Evolutionary conservation across 1,139 yeast species (phyloP).

Genomic region (Lodderomyces jiufengensis): DNA sequence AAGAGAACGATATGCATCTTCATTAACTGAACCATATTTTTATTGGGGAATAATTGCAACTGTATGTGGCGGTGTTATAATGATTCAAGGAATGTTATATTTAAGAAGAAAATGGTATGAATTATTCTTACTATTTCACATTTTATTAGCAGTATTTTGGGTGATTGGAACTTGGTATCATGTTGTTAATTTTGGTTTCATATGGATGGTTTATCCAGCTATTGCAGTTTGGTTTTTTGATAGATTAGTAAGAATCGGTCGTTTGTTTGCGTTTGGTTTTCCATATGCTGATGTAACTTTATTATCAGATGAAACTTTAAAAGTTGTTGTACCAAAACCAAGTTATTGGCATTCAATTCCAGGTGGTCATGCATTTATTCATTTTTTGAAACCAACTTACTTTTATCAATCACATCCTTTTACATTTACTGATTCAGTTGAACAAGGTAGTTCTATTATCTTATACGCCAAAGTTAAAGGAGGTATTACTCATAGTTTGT

Average conservation of each 20-base stretch:
- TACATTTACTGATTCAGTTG: conserved; percentile 27
- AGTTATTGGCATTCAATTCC: conserved; percentile 39
- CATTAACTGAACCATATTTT: no score
- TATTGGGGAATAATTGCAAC: conserved; percentile 33
- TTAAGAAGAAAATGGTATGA: conserved; percentile 46
- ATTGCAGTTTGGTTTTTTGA: conserved; percentile 45
- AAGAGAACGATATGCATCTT: no score
- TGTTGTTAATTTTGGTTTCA: conserved; percentile 37
- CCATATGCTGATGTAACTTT: conserved; percentile 34
- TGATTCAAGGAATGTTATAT: conserved; percentile 34
- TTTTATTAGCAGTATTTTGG: conserved; percentile 38
- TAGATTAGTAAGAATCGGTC: conserved; percentile 32
- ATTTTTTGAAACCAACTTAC: conserved; percentile 34
- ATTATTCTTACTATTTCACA: conserved; percentile 37
- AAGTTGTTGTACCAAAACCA: conserved; percentile 40
- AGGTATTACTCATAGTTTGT: conserved; percentile 35
- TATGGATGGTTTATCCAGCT: conserved; percentile 35
- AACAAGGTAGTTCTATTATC: conserved; percentile 20
- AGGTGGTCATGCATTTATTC: conserved; percentile 52
- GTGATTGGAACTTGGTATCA: conserved; percentile 44
- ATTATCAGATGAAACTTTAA: conserved; percentile 36
- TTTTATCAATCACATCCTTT: conserved; percentile 47
- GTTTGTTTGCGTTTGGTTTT: conserved; percentile 36
- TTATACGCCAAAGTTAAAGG: conserved; percentile 34
- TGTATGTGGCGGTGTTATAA: conserved; percentile 31